Base-by-base conservation (phyloP, 164 flowering plant genomes). In the Cinnamomum micranthum region DNA sequence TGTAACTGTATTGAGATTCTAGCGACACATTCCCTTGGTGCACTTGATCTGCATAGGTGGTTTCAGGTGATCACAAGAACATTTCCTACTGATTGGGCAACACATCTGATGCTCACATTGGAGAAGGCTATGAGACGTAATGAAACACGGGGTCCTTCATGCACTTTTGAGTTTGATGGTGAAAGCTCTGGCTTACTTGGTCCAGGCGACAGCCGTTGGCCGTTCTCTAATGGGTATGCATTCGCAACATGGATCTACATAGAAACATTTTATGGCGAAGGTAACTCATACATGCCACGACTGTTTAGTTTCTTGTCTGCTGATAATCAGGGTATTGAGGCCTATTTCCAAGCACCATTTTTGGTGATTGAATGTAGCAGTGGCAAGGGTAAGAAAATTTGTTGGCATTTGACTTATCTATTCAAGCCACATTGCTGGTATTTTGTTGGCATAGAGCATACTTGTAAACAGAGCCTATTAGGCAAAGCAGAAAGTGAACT, bases 371-470 rank as follows among this genome's bases (percentile, higher is more conserved):
- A 94, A 85, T 80, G 90, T 88, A 97, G 95, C 71, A 87, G 89
- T 85, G 98, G 98, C 59, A 96, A 86, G 86, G 99, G 99, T 68
- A 92, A 84, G 85, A 94, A 91, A 82, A 86, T 97, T 72, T 90
- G 97, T 68, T 77, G 94, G 85, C 99, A 96, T 86, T 96, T 96
- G 72, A 93, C 98, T 75, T 91, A 96, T 84, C 93, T 97, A 74
- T 96, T 96, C 78, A 96, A 92, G 85, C 95, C 99, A n/a, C 97
- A 91, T 70, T 90, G 96, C 80, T 96, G 99, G 99, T 96, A 96
- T 76, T 96, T 96, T 79, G 79, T 96, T 80, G 99, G 97, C 55
- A 84, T 96, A 65, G 99, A 94, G 85, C 98, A 96, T 82, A 85
- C 87, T 11, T 85, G 87, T 87, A 91, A 82, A 83, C 97, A 93